Percentiles rank a stretch among this genome's conserved stretches.
phyloP scores from a whole-genome alignment of 192 early-diverging fungal genomes.

The Spinellus fusiger region DNA sequence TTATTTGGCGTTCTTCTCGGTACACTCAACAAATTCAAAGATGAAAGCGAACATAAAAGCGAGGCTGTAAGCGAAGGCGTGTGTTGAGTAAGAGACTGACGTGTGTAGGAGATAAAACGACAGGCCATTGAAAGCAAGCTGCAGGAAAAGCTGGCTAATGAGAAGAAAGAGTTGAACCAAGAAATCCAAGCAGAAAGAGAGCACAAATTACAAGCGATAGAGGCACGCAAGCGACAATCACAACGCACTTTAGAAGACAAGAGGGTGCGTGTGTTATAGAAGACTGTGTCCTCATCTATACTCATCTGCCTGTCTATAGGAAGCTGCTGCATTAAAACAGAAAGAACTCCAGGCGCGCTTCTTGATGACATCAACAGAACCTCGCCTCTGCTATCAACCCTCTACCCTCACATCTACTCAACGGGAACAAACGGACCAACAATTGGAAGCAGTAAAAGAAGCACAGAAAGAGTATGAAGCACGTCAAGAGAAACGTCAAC shows the following conservation, averaged over 20 bases:
- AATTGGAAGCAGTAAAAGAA: background rate
- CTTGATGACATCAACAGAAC: slow-evolving; percentile 22
- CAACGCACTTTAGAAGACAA: slow-evolving; percentile 9
- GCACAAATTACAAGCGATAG: slow-evolving; percentile 21
- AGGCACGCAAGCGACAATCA: slow-evolving; percentile 7
- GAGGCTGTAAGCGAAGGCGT: slow-evolving; percentile 36
- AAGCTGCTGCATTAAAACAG: slow-evolving; percentile 9
- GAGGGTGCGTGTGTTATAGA: background rate
- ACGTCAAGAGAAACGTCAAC: background rate
- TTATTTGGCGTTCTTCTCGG: slow-evolving; percentile 49
- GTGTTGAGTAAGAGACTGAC: background rate
- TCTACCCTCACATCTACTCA: slow-evolving; percentile 6
- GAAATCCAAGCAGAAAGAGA: slow-evolving; percentile 34
- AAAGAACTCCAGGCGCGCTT: slow-evolving; percentile 24
- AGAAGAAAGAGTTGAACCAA: slow-evolving; percentile 33
- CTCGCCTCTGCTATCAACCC: slow-evolving; percentile 29
- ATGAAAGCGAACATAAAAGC: slow-evolving; percentile 33
- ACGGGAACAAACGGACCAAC: too few species aligned
- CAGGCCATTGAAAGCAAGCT: slow-evolving; percentile 37
- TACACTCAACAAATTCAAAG: slow-evolving; percentile 51
- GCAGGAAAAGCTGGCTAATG: slow-evolving; percentile 40
- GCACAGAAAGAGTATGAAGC: slow-evolving; percentile 2
- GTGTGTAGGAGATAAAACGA: slow-evolving; percentile 35
- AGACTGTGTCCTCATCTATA: background rate
- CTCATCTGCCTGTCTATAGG: background rate